These are phyloP conservation scores for Paspalum vaginatum DNA, from an alignment of 176 grass and related monocot species.

Conservation along the genomic window DNA sequence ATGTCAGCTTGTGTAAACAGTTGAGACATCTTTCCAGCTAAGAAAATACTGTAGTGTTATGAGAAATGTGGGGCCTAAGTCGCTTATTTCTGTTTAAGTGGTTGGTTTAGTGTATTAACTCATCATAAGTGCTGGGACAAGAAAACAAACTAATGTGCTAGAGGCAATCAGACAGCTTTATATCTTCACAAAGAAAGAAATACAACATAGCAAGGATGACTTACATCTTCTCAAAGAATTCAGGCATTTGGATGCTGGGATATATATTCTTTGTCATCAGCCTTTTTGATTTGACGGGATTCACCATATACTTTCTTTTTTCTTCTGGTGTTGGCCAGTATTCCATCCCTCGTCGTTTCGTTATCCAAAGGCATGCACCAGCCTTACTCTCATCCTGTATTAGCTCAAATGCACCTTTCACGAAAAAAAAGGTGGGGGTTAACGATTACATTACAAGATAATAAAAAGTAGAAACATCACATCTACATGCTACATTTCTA, in stretches of 20 bases:
- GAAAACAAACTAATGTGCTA: neutral
- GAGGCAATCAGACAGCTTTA: neutral
- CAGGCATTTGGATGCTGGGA: slow-evolving; percentile 61
- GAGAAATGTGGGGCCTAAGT: neutral
- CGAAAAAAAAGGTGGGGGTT: neutral
- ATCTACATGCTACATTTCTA: slow-evolving; percentile 12
- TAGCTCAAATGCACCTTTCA: slow-evolving; percentile 81
- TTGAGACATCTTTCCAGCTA: slow-evolving; percentile 23
- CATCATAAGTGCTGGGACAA: slow-evolving; percentile 24
- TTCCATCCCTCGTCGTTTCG: slow-evolving; percentile 80
- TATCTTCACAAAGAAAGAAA: slow-evolving; percentile 9
- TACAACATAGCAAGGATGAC: slow-evolving; percentile 35
- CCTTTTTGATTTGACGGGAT: slow-evolving; percentile 56
- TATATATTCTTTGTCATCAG: slow-evolving; percentile 52
- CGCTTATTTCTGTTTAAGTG: slow-evolving; percentile 24
- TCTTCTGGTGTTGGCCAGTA: slow-evolving; percentile 87
- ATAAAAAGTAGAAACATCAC: neutral
- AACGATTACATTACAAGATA: slow-evolving; percentile 27
- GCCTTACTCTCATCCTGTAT: slow-evolving; percentile 94
- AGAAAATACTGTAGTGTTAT: slow-evolving; percentile 11
- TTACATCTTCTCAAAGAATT: slow-evolving; percentile 93
- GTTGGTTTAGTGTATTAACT: neutral
- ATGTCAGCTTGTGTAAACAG: neutral
- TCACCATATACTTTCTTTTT: slow-evolving; percentile 63
- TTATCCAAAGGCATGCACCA: slow-evolving; percentile 95